These are phyloP conservation scores for Pleurotus eryngii DNA, from an alignment of 768 basidiomycete species.

Conservation along the genomic window DNA sequence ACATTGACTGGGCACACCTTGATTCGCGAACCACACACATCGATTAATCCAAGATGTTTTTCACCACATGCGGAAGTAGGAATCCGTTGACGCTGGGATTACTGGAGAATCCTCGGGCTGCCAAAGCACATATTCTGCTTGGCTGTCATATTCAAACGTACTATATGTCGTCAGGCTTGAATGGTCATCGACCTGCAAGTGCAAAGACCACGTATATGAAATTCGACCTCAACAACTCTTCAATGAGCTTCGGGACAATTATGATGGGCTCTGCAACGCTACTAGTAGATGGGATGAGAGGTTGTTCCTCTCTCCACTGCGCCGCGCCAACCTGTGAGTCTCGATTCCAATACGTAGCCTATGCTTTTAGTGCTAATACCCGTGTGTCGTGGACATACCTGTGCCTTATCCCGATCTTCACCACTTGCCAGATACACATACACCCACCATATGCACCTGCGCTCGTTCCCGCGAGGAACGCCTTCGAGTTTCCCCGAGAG, in stretches of 20 bases:
- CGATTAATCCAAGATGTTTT: constrained; percentile 7
- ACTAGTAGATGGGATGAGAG: neutral
- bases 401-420: constrained; percentile 2
- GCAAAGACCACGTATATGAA: neutral
- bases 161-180: constrained; percentile 4
- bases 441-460: constrained; percentile 7
- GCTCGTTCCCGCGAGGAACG: constrained; percentile 5
- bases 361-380: constrained; percentile 1
- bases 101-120: constrained; percentile 5
- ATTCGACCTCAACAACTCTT: too few relatives aligned
- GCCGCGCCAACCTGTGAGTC: neutral
- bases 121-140: constrained; percentile 7
- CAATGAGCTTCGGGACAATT: too few relatives aligned
- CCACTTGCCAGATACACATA: constrained; percentile 1
- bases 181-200: neutral
- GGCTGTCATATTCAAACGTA: constrained; percentile 4
- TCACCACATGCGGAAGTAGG: constrained; percentile 2
- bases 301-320: neutral
- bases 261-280: too few relatives aligned
- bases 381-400: constrained; percentile 1
- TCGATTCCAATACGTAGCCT: neutral
- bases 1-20: constrained; percentile 8
- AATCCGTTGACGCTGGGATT: constrained; percentile 1
- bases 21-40: constrained; percentile 8
- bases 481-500: constrained; percentile 8